Evolutionary conservation across 2,329 filamentous ascomycete species (phyloP).

Genomic region (Aspergillus sp.): DNA sequence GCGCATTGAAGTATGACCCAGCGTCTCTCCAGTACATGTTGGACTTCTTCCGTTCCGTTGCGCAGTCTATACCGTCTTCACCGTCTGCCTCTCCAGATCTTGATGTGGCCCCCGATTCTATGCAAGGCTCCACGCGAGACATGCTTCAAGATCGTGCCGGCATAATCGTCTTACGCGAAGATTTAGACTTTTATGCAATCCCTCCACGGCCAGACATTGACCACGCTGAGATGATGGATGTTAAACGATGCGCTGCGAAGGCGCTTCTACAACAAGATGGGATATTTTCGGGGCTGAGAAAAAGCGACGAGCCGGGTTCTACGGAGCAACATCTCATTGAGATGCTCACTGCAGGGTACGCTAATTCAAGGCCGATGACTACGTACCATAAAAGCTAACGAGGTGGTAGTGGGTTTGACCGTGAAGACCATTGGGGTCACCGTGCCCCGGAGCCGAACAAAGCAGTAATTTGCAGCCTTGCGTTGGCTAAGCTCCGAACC

Average conservation of each 20-base stretch:
- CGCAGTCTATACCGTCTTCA: constrained; percentile 79
- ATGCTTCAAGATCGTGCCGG: constrained; percentile 85
- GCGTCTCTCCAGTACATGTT: constrained; percentile 98
- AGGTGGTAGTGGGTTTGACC: constrained; percentile 78
- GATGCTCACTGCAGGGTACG: constrained; percentile 97
- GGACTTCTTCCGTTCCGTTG: constrained; percentile 94
- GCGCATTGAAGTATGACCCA: constrained; percentile 78
- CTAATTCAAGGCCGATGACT: constrained; percentile 15
- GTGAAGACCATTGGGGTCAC: constrained; percentile 93
- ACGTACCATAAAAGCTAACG: constrained; percentile 14
- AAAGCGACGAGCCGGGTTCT: constrained; percentile 92
- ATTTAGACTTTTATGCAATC: constrained; percentile 96
- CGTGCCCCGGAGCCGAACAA: constrained; percentile 97
- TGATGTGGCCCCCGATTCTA: constrained; percentile 69
- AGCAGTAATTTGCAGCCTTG: constrained; percentile 95
- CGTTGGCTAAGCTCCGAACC: constrained; percentile 85
- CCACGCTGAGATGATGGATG: constrained; percentile 87
- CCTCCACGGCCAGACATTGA: constrained; percentile 81
- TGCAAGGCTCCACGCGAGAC: constrained; percentile 68
- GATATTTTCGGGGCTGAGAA: constrained; percentile 92
- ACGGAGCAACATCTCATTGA: constrained; percentile 98
- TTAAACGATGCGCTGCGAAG: constrained; percentile 87
- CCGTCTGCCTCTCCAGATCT: constrained; percentile 62
- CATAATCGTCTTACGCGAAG: constrained; percentile 94
- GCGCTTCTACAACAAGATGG: constrained; percentile 87